A percentile compares a stretch with the other conserved stretches of the same genome.
These are phyloP conservation scores for Trypanosoma vivax DNA, from an alignment of 208 protist genomes.

Conservation along the genomic window DNA sequence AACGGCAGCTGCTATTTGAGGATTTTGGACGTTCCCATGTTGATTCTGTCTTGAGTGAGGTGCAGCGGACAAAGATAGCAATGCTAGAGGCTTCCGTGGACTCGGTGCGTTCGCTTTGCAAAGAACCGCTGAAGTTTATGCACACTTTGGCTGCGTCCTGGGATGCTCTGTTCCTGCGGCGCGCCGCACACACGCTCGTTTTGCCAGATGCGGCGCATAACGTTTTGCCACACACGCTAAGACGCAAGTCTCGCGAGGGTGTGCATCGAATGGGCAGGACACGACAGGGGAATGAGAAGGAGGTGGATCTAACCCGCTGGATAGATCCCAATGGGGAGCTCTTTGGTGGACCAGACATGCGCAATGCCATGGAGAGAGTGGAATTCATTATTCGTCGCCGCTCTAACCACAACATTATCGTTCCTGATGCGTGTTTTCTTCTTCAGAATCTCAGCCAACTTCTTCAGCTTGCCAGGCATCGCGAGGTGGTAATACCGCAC, in stretches of 20 bases:
- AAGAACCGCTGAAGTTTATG: conserved; percentile 43
- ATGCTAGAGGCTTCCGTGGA: conserved; percentile 30
- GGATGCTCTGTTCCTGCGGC: conserved; percentile 51
- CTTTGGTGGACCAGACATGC: conserved; percentile 6
- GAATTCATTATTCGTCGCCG: conserved; percentile 44
- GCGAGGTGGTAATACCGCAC: conserved; percentile 71
- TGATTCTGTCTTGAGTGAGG: conserved; percentile 10
- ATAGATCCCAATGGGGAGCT: conserved; percentile 10
- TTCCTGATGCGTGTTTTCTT: conserved; percentile 57
- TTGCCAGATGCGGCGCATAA: conserved; percentile 49
- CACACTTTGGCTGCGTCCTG: conserved; percentile 32
- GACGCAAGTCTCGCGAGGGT: neutral
- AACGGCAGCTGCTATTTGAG: conserved; percentile 24
- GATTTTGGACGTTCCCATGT: conserved; percentile 10
- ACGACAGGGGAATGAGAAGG: neutral
- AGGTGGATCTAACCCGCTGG: conserved; percentile 4
- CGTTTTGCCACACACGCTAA: conserved; percentile 31
- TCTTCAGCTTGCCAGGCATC: conserved; percentile 48
- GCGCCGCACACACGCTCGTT: conserved; percentile 48
- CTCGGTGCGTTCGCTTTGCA: conserved; percentile 35
- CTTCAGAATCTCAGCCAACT: conserved; percentile 54
- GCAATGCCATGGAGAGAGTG: conserved; percentile 18
- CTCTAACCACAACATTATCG: conserved; percentile 50
- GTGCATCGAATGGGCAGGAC: neutral
- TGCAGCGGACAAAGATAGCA: conserved; percentile 24